Conservation (phyloP, 108 stramenopile species). For the Schizochytrium sp. region DNA sequence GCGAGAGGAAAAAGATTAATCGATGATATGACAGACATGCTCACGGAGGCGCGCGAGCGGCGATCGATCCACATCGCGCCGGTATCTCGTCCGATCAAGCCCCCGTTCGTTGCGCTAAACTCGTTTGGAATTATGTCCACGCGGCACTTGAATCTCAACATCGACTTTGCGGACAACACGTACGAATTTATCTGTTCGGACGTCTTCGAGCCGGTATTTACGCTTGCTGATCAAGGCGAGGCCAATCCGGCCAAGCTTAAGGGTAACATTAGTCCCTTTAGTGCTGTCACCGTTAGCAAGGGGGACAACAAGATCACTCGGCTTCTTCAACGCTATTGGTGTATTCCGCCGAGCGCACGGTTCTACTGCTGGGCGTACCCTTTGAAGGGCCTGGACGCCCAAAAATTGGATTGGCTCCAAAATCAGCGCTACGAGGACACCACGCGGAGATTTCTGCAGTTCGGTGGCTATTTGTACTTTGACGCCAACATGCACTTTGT, state of each 20-base stretch:
- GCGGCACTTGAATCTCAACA: neutral
- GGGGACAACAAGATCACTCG: neutral
- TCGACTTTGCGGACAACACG: neutral
- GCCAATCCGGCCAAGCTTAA: neutral
- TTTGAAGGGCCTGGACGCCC: neutral
- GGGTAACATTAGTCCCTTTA: neutral
- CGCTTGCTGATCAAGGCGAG: neutral
- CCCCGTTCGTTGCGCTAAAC: neutral
- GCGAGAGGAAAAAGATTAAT: too few relatives aligned
- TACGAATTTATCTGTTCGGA: neutral
- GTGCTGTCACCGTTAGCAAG: neutral
- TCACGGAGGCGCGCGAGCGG: neutral
- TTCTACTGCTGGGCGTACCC: neutral
- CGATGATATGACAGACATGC: too few relatives aligned
- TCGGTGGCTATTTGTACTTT: neutral
- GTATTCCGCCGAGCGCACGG: neutral
- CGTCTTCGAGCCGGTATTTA: neutral
- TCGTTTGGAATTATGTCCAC: neutral
- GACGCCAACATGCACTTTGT: neutral
- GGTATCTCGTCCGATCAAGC: neutral
- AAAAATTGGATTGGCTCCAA: neutral
- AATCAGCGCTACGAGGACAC: neutral
- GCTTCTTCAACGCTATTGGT: neutral
- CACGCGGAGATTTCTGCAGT: neutral
- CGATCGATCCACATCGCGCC: neutral